Evolutionary conservation across 768 basidiomycete species (phyloP).

Genomic region (Pulveroboletus sp.): DNA sequence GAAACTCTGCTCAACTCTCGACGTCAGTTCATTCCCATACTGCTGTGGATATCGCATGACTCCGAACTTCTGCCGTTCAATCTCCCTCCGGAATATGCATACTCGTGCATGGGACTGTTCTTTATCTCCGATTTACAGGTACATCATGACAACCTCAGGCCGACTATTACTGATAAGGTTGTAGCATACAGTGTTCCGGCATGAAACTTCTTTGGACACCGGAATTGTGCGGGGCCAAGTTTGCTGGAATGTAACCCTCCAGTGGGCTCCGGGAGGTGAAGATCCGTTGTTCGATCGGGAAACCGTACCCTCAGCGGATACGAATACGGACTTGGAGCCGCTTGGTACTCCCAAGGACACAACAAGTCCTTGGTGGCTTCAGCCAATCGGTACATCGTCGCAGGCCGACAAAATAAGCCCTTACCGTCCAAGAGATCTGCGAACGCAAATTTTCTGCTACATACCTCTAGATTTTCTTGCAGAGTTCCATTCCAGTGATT

Average conservation of each 20-base stretch:
- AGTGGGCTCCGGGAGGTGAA: conserved; percentile 53
- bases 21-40: conserved; percentile 36
- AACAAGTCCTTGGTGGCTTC: conserved; percentile 23
- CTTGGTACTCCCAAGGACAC: background rate
- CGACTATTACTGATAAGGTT: conserved; percentile 4
- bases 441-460: conserved; percentile 26
- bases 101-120: conserved; percentile 47
- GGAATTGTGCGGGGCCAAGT: conserved; percentile 31
- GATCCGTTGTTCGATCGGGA: conserved; percentile 24
- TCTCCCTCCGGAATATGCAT: conserved; percentile 38
- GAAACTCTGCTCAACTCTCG: conserved; percentile 42
- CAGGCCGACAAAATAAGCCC: conserved; percentile 13
- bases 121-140: conserved; percentile 41
- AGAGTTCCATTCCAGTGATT: conserved; percentile 28
- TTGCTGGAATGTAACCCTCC: conserved; percentile 44
- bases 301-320: background rate
- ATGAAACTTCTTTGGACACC: background rate
- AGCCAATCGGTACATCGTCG: conserved; percentile 4
- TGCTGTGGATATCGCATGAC: conserved; percentile 38
- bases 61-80: conserved; percentile 23
- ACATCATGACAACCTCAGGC: conserved; percentile 5
- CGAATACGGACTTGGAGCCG: background rate
- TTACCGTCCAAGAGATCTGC: conserved; percentile 20
- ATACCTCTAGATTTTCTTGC: conserved; percentile 32
- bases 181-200: conserved; percentile 13